Evolutionary conservation across 352 stramenopile genomes (phyloP), one percentile per base, ranked within the genome.

Genomic region (Pythium apleroticum): DNA sequence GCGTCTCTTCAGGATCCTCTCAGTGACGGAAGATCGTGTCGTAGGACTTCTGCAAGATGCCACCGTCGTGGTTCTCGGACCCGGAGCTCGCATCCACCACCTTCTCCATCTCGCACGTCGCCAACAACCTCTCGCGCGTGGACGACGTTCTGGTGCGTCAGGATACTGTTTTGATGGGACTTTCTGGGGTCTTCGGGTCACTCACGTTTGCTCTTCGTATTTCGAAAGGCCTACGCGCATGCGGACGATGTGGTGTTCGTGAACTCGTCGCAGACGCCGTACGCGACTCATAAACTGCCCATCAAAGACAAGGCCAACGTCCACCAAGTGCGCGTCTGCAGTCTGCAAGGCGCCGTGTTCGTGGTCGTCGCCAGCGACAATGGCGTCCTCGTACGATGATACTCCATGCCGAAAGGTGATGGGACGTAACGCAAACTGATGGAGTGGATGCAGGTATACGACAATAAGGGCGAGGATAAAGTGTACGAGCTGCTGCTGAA

Each of bases 321-420:
- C 25, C 66, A 73, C 98, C 81, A 92, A 80, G 81, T 88, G 45
- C 81, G 80, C 43, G 70, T 92, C 52, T 90, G 79, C 56, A 50
- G 62, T 19, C 59, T 92, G 0, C 73, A 84, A 4, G 61, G 66
- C 43, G 66, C 72, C 6, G 58, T 72, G 25, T 69, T 89, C 41
- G 84, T 90, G 57, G 84, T 89, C 15, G 81, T 86, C n/a, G 78
- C 80, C 5, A 88, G 76, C 0, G 80, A 90, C 27, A 74, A 77
- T 20, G 83, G 83, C 17, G 68, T 84, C 20, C 76, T 87, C 73
- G 79, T 89, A 63, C 1, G 63, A n/a, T n/a, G n/a, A n/a, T n/a
- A n/a, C 8, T 12, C 7, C 50, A 12, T 15, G 15, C 30, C n/a
- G n/a, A n/a, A n/a, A n/a, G n/a, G n/a, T n/a, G n/a, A n/a, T n/a